phyloP scores from a whole-genome alignment of 1,284 basidiomycete genomes.

The Moesziomyces parantarcticus region DNA sequence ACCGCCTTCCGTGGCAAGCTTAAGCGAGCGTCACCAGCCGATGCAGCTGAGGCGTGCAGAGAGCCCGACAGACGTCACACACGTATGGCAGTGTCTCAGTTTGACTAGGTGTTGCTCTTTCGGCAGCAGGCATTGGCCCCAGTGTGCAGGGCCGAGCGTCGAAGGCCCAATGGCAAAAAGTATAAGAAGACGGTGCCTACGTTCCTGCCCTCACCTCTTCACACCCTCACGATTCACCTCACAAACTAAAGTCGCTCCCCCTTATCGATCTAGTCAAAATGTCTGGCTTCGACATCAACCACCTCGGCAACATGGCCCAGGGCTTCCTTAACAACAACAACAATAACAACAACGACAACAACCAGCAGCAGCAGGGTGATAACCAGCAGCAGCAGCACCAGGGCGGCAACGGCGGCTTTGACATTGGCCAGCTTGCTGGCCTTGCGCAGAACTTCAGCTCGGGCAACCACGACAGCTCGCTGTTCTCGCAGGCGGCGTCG shows the following conservation, averaged over 20 bases:
- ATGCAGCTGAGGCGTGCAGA: slow-evolving; percentile 4
- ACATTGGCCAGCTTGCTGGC: slow-evolving; percentile 43
- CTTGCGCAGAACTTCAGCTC: slow-evolving; percentile 54
- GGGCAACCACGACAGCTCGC: slow-evolving; percentile 45
- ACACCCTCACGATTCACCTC: not conserved
- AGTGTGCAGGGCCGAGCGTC: not conserved
- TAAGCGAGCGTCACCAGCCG: slow-evolving; percentile 13
- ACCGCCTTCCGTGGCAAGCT: too few relatives aligned
- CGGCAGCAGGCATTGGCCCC: not conserved
- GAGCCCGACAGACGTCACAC: slow-evolving; percentile 15
- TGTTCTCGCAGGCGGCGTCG: slow-evolving; percentile 49
- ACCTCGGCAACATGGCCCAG: slow-evolving; percentile 42
- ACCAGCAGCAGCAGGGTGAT: slow-evolving; percentile 8
- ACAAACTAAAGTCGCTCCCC: not conserved
- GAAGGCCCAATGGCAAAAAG: not conserved
- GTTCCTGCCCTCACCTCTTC: too few relatives aligned
- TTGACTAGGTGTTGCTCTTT: slow-evolving; percentile 25
- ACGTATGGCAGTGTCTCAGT: slow-evolving; percentile 10
- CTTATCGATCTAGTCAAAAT: slow-evolving; percentile 10
- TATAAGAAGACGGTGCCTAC: slow-evolving; percentile 1
- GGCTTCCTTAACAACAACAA: slow-evolving; percentile 44
- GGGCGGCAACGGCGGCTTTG: slow-evolving; percentile 45
- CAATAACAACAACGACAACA: slow-evolving; percentile 20
- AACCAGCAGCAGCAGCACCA: slow-evolving; percentile 26
- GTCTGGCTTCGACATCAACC: slow-evolving; percentile 45